phyloP scores from a whole-genome alignment of 2,329 filamentous ascomycete species.

The Bretziella fagacearum region DNA sequence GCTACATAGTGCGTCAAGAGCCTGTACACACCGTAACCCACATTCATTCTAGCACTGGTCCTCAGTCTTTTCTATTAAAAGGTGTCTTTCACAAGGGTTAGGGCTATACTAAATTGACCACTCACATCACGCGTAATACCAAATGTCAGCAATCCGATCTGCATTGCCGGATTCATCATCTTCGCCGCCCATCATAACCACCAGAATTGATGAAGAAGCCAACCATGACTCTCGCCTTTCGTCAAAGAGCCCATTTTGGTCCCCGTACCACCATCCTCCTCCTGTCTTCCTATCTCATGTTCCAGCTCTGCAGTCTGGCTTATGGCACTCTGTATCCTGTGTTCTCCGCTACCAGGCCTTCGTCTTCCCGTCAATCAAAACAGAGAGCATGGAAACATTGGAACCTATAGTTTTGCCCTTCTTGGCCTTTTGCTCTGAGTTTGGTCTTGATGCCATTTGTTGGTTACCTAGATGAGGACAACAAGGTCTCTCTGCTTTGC shows the following conservation, averaged over 20 bases:
- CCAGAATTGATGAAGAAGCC: no score
- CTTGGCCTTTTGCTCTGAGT: slow-evolving; percentile 62
- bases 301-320: slow-evolving; percentile 83
- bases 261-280: slow-evolving; percentile 55
- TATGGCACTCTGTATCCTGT: slow-evolving; percentile 94
- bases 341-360: slow-evolving; percentile 80
- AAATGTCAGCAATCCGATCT: no score
- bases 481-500: not conserved
- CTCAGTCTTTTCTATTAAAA: no score
- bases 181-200: no score
- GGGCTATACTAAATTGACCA: no score
- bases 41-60: no score
- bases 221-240: not conserved
- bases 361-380: slow-evolving; percentile 63
- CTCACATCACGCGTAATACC: no score
- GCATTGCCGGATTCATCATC: no score
- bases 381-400: slow-evolving; percentile 68
- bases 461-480: slow-evolving; percentile 46
- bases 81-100: no score
- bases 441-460: slow-evolving; percentile 85
- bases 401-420: slow-evolving; percentile 63
- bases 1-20: no score
- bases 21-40: no score
- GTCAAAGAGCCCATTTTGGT: not conserved
- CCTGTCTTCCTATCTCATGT: slow-evolving; percentile 73